Base-by-base conservation (phyloP, 2,329 filamentous ascomycete species). In the Fusarium siculi region DNA sequence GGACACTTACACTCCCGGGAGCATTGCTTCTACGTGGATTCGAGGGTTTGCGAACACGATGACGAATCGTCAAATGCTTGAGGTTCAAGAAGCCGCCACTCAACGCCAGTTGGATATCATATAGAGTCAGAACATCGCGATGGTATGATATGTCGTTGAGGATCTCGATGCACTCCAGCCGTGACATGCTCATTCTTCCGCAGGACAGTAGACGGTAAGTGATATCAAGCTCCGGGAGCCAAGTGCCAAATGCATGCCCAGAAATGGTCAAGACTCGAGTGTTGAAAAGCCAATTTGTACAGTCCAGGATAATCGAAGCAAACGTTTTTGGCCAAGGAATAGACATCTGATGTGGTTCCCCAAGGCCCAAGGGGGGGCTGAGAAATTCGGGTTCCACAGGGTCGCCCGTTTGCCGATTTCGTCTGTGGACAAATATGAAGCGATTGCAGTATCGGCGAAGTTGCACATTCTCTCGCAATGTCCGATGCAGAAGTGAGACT, bases 31-130 rank as follows among this genome's bases (percentile, higher is more conserved):
- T 4, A 37, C 5, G 32, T 21, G 14, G 2, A 18, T 5, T 2
- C 18, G 16, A 37, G 9, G n/a, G 14, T 14, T 5, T 15, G 9
- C 12, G 34, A 7, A 25, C 32, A 25, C 32, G 32, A 23, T 19
- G 32, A 18, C 23, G 18, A 37, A 37, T 53, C 14, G 37, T 21
- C 32, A 53, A 53, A 53, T 53, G 49, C 23, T 53, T 53, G 12
- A 37, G 49, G 12, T 25, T 36, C 14, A 19, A 53, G 32, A 23
- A 53, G n/a, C 32, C 32, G 18, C n/a, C 23, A 12, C 32, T 10
- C 14, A 53, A 25, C 3, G 32, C 49, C n/a, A 53, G 18, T 8
- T 53, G 32, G 19, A 36, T 21, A 7, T 53, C 32, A 7, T 25
- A 36, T 8, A 36, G 23, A 36, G n/a, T 11, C 30, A 53, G 12